phyloP scores from a whole-genome alignment of 192 early-diverging fungal genomes.

The Lunasporangiospora selenospora region DNA sequence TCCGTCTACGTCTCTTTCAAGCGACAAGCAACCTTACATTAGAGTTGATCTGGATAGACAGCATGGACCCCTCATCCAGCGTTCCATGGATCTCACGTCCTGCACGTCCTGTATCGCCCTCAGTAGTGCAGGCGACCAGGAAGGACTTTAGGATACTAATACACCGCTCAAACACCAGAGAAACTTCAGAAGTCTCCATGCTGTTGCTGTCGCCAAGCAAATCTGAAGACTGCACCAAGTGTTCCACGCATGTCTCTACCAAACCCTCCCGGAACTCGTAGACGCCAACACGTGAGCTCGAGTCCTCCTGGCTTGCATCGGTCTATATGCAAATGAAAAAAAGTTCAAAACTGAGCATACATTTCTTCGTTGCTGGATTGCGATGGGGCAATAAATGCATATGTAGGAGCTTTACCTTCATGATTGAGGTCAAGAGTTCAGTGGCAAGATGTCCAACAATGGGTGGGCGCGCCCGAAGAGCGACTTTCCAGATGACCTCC shows the following conservation, averaged over 20 bases:
- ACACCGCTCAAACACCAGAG: constrained; percentile 52
- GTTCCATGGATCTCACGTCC: constrained; percentile 48
- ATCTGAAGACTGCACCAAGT: constrained; percentile 42
- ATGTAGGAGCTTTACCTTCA: constrained; percentile 37
- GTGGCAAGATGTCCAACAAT: constrained; percentile 47
- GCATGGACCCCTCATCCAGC: constrained; percentile 50
- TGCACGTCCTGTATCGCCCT: background rate
- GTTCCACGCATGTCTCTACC: constrained; percentile 49
- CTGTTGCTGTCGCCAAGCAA: constrained; percentile 11
- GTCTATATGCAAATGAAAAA: constrained; percentile 7
- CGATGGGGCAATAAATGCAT: constrained; percentile 17
- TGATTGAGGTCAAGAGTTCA: constrained; percentile 32
- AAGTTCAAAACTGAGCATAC: background rate
- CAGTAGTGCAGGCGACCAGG: constrained; percentile 17
- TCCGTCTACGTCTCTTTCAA: too few species aligned
- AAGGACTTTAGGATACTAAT: constrained; percentile 53
- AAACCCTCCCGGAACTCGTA: constrained; percentile 46
- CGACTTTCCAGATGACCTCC: constrained; percentile 56
- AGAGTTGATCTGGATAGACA: constrained; percentile 44
- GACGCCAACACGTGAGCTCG: constrained; percentile 5
- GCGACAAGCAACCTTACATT: too few species aligned
- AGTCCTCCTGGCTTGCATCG: constrained; percentile 26
- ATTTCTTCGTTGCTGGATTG: background rate
- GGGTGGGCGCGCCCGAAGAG: constrained; percentile 37
- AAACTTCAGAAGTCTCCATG: constrained; percentile 12